phyloP scores from a whole-genome alignment of 1,139 yeast genomes.

The Yamadazyma siamensis region DNA sequence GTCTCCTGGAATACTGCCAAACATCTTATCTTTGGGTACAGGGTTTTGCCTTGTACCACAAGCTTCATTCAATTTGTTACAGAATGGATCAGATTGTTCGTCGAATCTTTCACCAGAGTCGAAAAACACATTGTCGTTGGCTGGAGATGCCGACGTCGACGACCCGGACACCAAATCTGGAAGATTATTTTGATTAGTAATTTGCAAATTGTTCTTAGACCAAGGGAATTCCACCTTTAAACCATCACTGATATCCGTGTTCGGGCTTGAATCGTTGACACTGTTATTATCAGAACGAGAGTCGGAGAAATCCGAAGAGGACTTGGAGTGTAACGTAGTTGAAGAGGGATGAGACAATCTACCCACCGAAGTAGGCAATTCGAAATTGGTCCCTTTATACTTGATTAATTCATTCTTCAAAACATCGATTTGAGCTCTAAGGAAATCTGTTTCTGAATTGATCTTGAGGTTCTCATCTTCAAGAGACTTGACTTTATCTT shows the following conservation, averaged over 20 bases:
- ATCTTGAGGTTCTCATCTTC: slow-evolving; percentile 68
- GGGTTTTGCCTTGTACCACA: slow-evolving; percentile 81
- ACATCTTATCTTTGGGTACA: slow-evolving; percentile 44
- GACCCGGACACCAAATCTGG: slow-evolving; percentile 38
- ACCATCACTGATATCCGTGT: slow-evolving; percentile 17
- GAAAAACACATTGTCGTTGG: slow-evolving; percentile 34
- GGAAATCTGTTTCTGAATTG: slow-evolving; percentile 66
- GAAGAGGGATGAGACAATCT: slow-evolving; percentile 23
- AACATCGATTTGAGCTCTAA: slow-evolving; percentile 72
- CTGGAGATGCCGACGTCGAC: slow-evolving; percentile 37
- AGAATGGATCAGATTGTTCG: slow-evolving; percentile 58
- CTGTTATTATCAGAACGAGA: slow-evolving; percentile 13
- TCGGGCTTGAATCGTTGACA: slow-evolving; percentile 19
- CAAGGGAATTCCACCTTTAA: slow-evolving; percentile 34
- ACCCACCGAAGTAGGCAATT: slow-evolving; percentile 34
- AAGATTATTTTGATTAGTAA: slow-evolving; percentile 13
- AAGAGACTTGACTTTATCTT: slow-evolving; percentile 66
- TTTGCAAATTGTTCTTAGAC: slow-evolving; percentile 20
- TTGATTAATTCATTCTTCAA: slow-evolving; percentile 69
- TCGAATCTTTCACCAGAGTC: slow-evolving; percentile 30
- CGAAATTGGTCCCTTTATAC: slow-evolving; percentile 49
- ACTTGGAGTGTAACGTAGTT: slow-evolving; percentile 9
- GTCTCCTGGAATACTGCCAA: slow-evolving; percentile 14
- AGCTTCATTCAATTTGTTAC: slow-evolving; percentile 70
- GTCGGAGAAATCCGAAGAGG: slow-evolving; percentile 13